These are phyloP conservation scores for Fermentozyma sake DNA, from an alignment of 1,139 yeast species.

Conservation along the genomic window DNA sequence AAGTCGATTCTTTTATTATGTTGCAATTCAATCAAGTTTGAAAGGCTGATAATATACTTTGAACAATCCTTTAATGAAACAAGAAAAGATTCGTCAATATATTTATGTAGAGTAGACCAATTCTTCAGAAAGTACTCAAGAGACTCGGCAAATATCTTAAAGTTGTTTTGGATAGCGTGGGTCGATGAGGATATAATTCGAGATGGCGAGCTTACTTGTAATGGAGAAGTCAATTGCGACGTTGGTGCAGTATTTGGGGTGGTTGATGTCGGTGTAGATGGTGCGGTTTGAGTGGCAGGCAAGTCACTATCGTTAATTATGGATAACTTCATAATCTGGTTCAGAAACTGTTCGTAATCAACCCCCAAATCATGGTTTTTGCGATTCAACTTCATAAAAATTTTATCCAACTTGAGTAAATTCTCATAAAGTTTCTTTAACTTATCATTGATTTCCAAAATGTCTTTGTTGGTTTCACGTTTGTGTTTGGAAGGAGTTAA, in stretches of 20 bases:
- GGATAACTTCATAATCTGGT: conserved; percentile 66
- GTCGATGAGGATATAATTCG: too few relatives aligned
- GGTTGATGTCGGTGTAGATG: too few relatives aligned
- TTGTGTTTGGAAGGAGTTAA: conserved; percentile 70
- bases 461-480: conserved; percentile 70
- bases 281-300: too few relatives aligned
- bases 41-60: conserved; percentile 74
- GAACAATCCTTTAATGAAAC: conserved; percentile 84
- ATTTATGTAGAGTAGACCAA: conserved; percentile 46
- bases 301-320: conserved; percentile 36
- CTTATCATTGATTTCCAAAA: conserved; percentile 77
- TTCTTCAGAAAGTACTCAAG: conserved; percentile 46
- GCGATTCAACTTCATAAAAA: conserved; percentile 67
- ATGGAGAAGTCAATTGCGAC: conserved; percentile 8
- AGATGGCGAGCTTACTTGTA: conserved; percentile 2
- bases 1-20: conserved; percentile 90
- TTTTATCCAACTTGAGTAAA: conserved; percentile 69
- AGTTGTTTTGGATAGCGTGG: conserved; percentile 27
- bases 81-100: conserved; percentile 75
- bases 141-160: conserved; percentile 38
- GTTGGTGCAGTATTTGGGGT: conserved; percentile 4
- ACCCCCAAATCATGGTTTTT: conserved; percentile 68
- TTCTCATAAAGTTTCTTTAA: conserved; percentile 83
- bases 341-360: conserved; percentile 70
- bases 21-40: conserved; percentile 71